Evolutionary conservation across 2,329 filamentous ascomycete species (phyloP).

Genomic region (Chaetothyriales sp.): DNA sequence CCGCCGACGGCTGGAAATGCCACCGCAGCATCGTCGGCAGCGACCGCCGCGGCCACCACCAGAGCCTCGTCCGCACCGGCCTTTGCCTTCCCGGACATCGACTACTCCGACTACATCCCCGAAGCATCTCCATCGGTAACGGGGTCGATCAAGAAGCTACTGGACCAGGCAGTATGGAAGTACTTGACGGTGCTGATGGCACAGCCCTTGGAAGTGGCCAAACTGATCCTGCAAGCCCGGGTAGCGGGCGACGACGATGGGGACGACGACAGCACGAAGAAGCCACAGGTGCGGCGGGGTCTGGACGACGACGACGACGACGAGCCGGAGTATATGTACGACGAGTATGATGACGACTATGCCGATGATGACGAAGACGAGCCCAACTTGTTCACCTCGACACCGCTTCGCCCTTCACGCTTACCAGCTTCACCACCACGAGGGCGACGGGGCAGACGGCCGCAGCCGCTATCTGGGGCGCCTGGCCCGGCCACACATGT

Average conservation of each 20-base stretch:
- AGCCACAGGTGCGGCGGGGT: background rate
- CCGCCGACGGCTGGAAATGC: slow-evolving; percentile 52
- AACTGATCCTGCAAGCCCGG: slow-evolving; percentile 75
- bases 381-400: slow-evolving; percentile 21
- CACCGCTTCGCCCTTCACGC: background rate
- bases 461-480: slow-evolving; percentile 27
- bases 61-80: slow-evolving; percentile 29
- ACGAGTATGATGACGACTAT: slow-evolving; percentile 39
- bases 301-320: slow-evolving; percentile 3
- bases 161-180: slow-evolving; percentile 82
- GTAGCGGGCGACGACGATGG: slow-evolving; percentile 26
- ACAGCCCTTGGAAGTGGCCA: slow-evolving; percentile 91
- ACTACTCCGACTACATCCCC: slow-evolving; percentile 76
- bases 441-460: slow-evolving; percentile 21
- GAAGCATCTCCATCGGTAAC: slow-evolving; percentile 63
- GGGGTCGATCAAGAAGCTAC: slow-evolving; percentile 58
- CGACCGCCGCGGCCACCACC: slow-evolving; percentile 18
- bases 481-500: slow-evolving; percentile 30
- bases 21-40: slow-evolving; percentile 24
- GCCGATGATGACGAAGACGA: slow-evolving; percentile 11
- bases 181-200: slow-evolving; percentile 80
- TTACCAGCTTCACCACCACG: slow-evolving; percentile 24
- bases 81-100: slow-evolving; percentile 58
- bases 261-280: slow-evolving; percentile 1
- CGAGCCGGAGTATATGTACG: slow-evolving; percentile 24